Evolutionary conservation across 768 basidiomycete species (phyloP).

Genomic region (Tulasnella sp.): DNA sequence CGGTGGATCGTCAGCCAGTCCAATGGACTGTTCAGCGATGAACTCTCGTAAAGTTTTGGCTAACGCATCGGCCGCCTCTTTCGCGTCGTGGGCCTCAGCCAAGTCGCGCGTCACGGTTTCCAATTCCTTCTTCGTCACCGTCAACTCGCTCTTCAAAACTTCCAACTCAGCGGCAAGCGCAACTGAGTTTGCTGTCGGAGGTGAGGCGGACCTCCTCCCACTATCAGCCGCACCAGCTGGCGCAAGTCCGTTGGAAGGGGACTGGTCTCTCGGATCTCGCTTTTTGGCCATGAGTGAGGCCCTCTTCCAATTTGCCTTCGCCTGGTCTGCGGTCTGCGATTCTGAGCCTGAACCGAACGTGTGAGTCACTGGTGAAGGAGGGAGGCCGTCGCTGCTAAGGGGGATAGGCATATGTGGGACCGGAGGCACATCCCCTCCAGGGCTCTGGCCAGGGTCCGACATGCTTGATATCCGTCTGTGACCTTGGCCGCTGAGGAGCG

Average conservation of each 20-base stretch:
- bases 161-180: conserved; percentile 39
- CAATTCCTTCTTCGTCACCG: conserved; percentile 44
- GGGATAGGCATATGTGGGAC: conserved; percentile 25
- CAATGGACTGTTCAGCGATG: conserved; percentile 24
- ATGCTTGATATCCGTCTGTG: conserved; percentile 61
- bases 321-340: conserved; percentile 26
- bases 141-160: conserved; percentile 49
- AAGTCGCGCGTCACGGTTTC: conserved; percentile 58
- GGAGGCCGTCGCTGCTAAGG: conserved; percentile 17
- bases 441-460: conserved; percentile 44
- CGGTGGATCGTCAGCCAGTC: conserved; percentile 19
- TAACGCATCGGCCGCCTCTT: conserved; percentile 79
- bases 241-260: not conserved
- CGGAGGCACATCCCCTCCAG: conserved; percentile 27
- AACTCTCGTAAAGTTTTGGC: conserved; percentile 70
- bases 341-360: conserved; percentile 21
- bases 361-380: conserved; percentile 19
- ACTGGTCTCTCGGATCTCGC: conserved; percentile 26
- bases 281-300: conserved; percentile 34
- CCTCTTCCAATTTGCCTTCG: conserved; percentile 2
- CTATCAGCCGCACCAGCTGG: not conserved
- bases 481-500: conserved; percentile 31
- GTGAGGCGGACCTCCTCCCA: not conserved
- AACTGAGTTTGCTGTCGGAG: conserved; percentile 2
- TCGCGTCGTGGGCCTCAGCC: conserved; percentile 67